Percentiles rank a stretch among this genome's conserved stretches.
phyloP scores from a whole-genome alignment of 768 basidiomycete genomes.

The Collybia mongolica region DNA sequence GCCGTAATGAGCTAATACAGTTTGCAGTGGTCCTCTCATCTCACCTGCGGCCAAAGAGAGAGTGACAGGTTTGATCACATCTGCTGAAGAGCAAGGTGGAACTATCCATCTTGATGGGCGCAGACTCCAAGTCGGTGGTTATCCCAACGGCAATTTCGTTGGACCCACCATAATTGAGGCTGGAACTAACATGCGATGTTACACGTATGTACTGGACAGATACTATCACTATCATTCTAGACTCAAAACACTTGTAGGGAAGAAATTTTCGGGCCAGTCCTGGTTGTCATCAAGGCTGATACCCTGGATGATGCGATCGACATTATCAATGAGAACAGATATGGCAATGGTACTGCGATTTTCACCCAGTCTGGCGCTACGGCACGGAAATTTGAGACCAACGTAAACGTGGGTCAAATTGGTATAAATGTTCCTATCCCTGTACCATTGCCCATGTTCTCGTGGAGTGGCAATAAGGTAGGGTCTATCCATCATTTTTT shows the following conservation, averaged over 20 bases:
- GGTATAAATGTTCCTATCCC: conserved; percentile 94
- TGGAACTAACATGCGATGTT: conserved; percentile 80
- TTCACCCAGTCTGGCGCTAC: conserved; percentile 97
- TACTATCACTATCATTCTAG: conserved; percentile 2
- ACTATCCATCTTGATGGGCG: conserved; percentile 87
- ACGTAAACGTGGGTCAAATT: conserved; percentile 88
- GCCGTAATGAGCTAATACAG: conserved; percentile 2
- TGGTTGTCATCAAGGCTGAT: conserved; percentile 74
- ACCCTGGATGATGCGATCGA: conserved; percentile 88
- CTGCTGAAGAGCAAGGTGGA: conserved; percentile 79
- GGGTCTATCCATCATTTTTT: neutral
- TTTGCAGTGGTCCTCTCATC: conserved; percentile 68
- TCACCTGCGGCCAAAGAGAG: conserved; percentile 81
- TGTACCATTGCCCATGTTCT: conserved; percentile 91
- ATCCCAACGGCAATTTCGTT: conserved; percentile 90
- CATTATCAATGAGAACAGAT: conserved; percentile 86
- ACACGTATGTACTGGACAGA: conserved; percentile 54
- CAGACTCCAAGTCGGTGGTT: conserved; percentile 60
- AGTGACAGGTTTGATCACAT: conserved; percentile 71
- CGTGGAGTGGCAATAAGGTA: conserved; percentile 94
- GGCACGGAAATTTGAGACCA: conserved; percentile 87
- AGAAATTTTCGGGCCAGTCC: conserved; percentile 94
- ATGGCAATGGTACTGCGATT: conserved; percentile 93
- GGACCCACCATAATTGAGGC: conserved; percentile 91
- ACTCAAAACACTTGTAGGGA: conserved; percentile 47